phyloP scores from a whole-genome alignment of 1,139 yeast species.

The Scheffersomyces segobiensis region DNA sequence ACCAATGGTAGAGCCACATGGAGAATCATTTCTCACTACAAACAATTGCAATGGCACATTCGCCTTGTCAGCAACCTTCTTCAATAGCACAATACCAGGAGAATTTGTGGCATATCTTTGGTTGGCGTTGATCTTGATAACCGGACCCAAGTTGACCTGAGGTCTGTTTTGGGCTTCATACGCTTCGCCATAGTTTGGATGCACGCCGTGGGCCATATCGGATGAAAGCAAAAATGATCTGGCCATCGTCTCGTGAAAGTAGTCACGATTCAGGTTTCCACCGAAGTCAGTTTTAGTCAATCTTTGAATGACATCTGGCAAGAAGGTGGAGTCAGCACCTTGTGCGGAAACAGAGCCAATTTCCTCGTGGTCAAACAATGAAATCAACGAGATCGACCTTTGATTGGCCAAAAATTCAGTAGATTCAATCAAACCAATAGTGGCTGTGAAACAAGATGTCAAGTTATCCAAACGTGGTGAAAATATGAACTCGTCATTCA shows the following conservation, averaged over 20 bases:
- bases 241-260: slow-evolving; percentile 65
- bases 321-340: slow-evolving; percentile 92
- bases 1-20: slow-evolving; percentile 97
- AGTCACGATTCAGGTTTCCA: slow-evolving; percentile 12
- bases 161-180: slow-evolving; percentile 84
- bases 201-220: slow-evolving; percentile 96
- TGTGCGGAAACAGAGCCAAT: slow-evolving; percentile 92
- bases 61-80: slow-evolving; percentile 66
- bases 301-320: slow-evolving; percentile 75
- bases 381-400: slow-evolving; percentile 65
- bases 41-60: slow-evolving; percentile 76
- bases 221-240: slow-evolving; percentile 88
- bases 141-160: slow-evolving; percentile 83
- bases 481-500: slow-evolving; percentile 86
- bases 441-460: slow-evolving; percentile 81
- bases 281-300: slow-evolving; percentile 47
- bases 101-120: slow-evolving; percentile 95
- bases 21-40: slow-evolving; percentile 88
- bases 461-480: slow-evolving; percentile 93
- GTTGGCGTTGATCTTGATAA: slow-evolving; percentile 88
- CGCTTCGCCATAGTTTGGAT: slow-evolving; percentile 79
- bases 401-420: slow-evolving; percentile 41
- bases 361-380: slow-evolving; percentile 94
- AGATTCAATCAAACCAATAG: slow-evolving; percentile 67
- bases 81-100: slow-evolving; percentile 78